Conservation (phyloP, 2,329 filamentous ascomycete genomes). For the Diaporthe velutina region DNA sequence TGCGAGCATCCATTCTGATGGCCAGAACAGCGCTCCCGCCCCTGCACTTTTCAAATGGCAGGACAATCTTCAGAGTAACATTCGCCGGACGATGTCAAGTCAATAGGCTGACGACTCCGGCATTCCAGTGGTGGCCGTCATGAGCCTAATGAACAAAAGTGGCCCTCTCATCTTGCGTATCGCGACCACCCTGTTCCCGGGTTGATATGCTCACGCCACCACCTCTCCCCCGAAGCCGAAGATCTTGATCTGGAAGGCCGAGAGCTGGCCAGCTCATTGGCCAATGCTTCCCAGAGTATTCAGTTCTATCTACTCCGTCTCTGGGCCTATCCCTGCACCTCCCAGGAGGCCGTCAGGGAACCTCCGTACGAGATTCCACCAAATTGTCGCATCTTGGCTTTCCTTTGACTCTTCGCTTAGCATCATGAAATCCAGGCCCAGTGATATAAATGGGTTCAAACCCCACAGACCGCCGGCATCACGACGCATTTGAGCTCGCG, state of each 20-base stretch:
- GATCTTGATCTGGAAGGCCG: conserved; percentile 32
- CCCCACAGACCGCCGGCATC: conserved; percentile 30
- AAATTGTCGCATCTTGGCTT: conserved; percentile 15
- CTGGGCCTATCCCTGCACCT: conserved; percentile 30
- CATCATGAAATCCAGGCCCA: conserved; percentile 22
- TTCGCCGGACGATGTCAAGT: conserved; percentile 7
- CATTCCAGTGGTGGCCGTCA: conserved; percentile 35
- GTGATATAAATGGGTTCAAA: conserved; percentile 37
- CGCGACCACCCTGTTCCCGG: conserved; percentile 25
- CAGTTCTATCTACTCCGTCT: background rate
- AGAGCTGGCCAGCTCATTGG: conserved; percentile 32
- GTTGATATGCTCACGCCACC: conserved; percentile 34
- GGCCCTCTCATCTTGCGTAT: conserved; percentile 38
- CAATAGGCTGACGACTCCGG: conserved; percentile 8
- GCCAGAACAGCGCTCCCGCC: background rate
- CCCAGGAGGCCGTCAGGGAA: conserved; percentile 33
- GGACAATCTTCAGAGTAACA: conserved; percentile 13
- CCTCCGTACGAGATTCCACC: conserved; percentile 10
- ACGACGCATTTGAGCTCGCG: background rate
- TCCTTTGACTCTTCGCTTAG: conserved; percentile 34
- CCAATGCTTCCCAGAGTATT: conserved; percentile 22
- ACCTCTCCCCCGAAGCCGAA: background rate
- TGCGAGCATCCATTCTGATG: conserved; percentile 24
- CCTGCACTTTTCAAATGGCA: conserved; percentile 18
- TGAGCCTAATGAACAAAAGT: conserved; percentile 38